These are phyloP conservation scores for Boletus sensibilis DNA, from an alignment of 768 basidiomycete species.

Conservation along the genomic window DNA sequence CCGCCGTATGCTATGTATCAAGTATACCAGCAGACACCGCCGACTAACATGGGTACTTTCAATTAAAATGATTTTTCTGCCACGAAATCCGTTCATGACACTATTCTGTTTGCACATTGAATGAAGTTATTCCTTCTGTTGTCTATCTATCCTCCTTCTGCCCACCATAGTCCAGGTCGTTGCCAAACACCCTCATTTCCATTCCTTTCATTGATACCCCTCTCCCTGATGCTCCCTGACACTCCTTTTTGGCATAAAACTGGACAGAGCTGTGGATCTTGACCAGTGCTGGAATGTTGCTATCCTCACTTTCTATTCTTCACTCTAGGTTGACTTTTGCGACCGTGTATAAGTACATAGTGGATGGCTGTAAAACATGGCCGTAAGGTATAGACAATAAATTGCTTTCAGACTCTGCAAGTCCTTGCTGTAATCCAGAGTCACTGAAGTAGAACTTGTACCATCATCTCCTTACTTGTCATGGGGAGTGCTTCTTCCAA, in stretches of 20 bases:
- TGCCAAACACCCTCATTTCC: conserved; percentile 24
- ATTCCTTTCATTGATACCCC: conserved; percentile 33
- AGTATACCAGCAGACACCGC: conserved; percentile 74
- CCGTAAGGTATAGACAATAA: conserved; percentile 35
- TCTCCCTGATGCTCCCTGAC: conserved; percentile 19
- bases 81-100: conserved; percentile 44
- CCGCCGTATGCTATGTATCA: conserved; percentile 79
- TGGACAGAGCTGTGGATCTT: conserved; percentile 25
- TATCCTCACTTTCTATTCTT: conserved; percentile 32
- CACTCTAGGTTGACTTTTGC: conserved; percentile 32
- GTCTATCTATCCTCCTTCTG: conserved; percentile 33
- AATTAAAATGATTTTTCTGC: conserved; percentile 43
- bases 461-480: background rate
- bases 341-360: conserved; percentile 41
- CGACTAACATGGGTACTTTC: conserved; percentile 74
- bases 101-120: conserved; percentile 31
- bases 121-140: conserved; percentile 35
- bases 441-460: background rate
- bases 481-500: conserved; percentile 71
- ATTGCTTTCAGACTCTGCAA: conserved; percentile 11
- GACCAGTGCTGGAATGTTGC: conserved; percentile 32
- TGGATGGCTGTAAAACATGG: conserved; percentile 40
- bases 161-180: conserved; percentile 25
- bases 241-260: conserved; percentile 25
- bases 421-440: background rate